Conservation (phyloP, 345 rosid genomes). For the Nasturtium officinale region DNA sequence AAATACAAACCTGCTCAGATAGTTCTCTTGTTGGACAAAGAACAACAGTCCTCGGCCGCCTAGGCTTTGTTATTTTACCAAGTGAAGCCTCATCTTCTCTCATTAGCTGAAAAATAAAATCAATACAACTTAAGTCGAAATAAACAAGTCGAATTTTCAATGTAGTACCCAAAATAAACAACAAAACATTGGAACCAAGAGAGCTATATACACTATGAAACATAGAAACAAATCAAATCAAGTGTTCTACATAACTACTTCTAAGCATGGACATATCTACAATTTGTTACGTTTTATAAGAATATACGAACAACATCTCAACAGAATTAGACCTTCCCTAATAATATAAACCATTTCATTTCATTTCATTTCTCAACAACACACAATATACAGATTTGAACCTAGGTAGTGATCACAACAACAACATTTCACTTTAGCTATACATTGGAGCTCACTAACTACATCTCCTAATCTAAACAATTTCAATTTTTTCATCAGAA, state of each 20-base stretch:
- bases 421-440: background rate
- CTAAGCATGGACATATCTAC: background rate
- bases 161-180: background rate
- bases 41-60: constrained; percentile 92
- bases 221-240: background rate
- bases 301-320: background rate
- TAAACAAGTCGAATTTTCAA: background rate
- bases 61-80: constrained; percentile 75
- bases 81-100: constrained; percentile 73
- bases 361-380: background rate
- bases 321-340: background rate
- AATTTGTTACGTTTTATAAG: background rate
- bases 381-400: background rate
- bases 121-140: background rate
- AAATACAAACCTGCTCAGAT: constrained; percentile 72
- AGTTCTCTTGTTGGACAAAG: constrained; percentile 93
- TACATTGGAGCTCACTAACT: background rate
- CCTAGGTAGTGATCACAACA: background rate
- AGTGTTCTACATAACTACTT: background rate
- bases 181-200: background rate
- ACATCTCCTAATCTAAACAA: background rate
- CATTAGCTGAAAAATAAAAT: constrained; percentile 59
- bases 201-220: background rate
- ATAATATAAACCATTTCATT: background rate
- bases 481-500: background rate